Conservation (phyloP, 805 yeast species). For the Myxozyma lipomycoides region DNA sequence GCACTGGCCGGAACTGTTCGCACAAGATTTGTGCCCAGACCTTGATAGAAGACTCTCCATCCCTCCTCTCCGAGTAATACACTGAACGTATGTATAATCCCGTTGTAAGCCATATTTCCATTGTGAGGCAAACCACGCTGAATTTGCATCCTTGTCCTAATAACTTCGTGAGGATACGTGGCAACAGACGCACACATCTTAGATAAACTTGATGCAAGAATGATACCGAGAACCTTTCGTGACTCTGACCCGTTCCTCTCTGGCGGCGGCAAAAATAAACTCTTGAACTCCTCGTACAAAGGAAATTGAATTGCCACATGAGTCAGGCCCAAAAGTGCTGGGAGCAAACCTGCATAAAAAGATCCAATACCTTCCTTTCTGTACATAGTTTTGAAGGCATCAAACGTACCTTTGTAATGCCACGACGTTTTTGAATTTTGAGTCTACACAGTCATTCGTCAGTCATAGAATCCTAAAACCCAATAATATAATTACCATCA, state of each 20-base stretch:
- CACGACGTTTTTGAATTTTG: constrained; percentile 37
- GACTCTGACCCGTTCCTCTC: constrained; percentile 27
- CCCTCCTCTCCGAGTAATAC: constrained; percentile 64
- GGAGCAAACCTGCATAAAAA: constrained; percentile 84
- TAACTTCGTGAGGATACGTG: constrained; percentile 54
- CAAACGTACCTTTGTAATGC: constrained; percentile 70
- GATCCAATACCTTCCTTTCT: constrained; percentile 71
- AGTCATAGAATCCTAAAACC: constrained; percentile 29
- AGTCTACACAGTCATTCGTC: constrained; percentile 13
- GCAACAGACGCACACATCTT: constrained; percentile 84
- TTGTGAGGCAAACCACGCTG: constrained; percentile 25
- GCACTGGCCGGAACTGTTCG: constrained; percentile 95
- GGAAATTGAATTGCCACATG: constrained; percentile 98
- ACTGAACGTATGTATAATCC: constrained; percentile 37
- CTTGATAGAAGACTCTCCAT: constrained; percentile 77
- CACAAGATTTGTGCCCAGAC: constrained; percentile 77
- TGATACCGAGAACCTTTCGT: constrained; percentile 42
- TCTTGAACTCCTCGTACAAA: constrained; percentile 76
- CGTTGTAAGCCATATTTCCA: constrained; percentile 32
- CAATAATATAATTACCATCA: constrained; percentile 50
- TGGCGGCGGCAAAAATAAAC: constrained; percentile 41
- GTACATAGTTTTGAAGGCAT: constrained; percentile 80
- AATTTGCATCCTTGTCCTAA: constrained; percentile 86
- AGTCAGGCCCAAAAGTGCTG: constrained; percentile 81
- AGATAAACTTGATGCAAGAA: constrained; percentile 69